Base-by-base conservation (phyloP, 2,329 filamentous ascomycete species). In the Aspergillus sp. region DNA sequence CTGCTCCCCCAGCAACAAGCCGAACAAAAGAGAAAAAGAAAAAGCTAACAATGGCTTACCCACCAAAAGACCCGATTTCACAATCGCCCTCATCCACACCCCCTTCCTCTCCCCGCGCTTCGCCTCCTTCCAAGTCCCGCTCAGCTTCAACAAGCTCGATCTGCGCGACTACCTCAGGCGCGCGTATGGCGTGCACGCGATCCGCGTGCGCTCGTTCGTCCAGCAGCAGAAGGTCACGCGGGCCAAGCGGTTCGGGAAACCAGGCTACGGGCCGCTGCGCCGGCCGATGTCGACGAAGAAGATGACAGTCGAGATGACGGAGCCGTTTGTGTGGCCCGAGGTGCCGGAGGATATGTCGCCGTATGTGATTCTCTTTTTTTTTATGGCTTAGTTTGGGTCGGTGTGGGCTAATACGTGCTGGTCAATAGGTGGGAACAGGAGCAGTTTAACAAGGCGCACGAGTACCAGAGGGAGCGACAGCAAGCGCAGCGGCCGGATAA, bases 141-240 rank as follows among this genome's bases (percentile, higher is more conserved):
- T 96, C 48, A 78, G 75, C 49, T 86, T 95, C 71, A 93, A 86
- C 71, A 98, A 98, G 67, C 80, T 96, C 61, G 91, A 98, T 60
- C 67, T 98, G 26, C 84, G 86, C 60, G 88, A 95, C 67, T 98
- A 96, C 68, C 80, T 98, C 41, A 83, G 76, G 67, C 79, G 93
- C 60, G 74, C 75, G 26, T 98, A 98, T 70, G 71, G 74, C 39
- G 79, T 96, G 40, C 72, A 79, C 43, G 75, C 80, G 33, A 66
- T 75, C 32, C 70, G 70, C 44, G 78, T 96, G 41, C 82, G 89
- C 40, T 86, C 83, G 33, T 89, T 76, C 53, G 75, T 96, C 53
- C 78, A 83, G 49, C 75, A 80, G 61, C 71, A 77, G 56, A 74
- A 72, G 29, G 59, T 80, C 22, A 72, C 72, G 36, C 73, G 44